phyloP scores from a whole-genome alignment of 2,329 filamentous ascomycete species.

The Trematosphaeria pertusa region DNA sequence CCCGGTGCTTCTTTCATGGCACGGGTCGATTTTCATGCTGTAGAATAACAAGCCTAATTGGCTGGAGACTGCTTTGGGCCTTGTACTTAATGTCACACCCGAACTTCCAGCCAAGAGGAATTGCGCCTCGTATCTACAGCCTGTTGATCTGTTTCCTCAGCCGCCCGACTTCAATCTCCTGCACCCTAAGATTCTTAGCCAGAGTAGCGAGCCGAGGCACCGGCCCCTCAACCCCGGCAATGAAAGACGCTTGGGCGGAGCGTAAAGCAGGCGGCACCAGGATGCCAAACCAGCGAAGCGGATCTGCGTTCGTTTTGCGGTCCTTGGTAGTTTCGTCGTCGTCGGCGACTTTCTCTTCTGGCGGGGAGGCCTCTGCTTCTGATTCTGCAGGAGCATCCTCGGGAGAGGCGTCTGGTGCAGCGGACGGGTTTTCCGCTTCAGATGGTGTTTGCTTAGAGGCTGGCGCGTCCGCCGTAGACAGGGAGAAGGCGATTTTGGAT shows the following conservation, averaged over 20 bases:
- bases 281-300: slow-evolving; percentile 64
- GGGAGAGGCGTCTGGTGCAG: background rate
- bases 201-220: slow-evolving; percentile 65
- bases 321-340: slow-evolving; percentile 5
- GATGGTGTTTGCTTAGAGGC: background rate
- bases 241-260: slow-evolving; percentile 66
- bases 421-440: background rate
- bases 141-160: slow-evolving; percentile 56
- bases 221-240: slow-evolving; percentile 62
- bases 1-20: too few species aligned
- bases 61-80: too few species aligned
- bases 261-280: slow-evolving; percentile 58
- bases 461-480: too few species aligned
- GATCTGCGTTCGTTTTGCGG: slow-evolving; percentile 59
- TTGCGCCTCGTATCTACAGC: too few species aligned
- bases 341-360: slow-evolving; percentile 1
- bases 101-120: too few species aligned
- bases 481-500: too few species aligned
- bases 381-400: background rate
- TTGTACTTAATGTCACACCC: too few species aligned
- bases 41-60: too few species aligned
- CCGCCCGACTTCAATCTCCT: slow-evolving; percentile 74
- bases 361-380: background rate
- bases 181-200: slow-evolving; percentile 65
- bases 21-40: too few species aligned